Evolutionary conservation across 2,329 filamentous ascomycete genomes (phyloP).

Genomic region (Neurospora crassa): DNA sequence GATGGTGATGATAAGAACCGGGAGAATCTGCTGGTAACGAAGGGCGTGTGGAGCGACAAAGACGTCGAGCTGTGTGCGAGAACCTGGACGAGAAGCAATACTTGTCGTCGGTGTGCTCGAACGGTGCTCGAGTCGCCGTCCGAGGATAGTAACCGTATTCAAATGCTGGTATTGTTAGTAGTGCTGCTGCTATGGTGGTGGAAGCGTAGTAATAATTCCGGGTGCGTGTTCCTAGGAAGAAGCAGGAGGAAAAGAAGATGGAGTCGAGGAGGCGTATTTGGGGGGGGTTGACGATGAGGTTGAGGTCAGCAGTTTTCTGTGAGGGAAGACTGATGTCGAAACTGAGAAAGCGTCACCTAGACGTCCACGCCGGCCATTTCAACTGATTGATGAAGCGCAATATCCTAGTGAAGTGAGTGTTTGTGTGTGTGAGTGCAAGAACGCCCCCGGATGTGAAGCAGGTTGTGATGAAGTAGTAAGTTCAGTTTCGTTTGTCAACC

Average conservation of each 20-base stretch:
- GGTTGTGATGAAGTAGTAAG: background rate
- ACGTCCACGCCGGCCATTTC: background rate
- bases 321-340: background rate
- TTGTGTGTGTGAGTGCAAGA: background rate
- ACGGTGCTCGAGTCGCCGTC: slow-evolving; percentile 3
- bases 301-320: background rate
- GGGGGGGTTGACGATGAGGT: background rate
- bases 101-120: background rate
- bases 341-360: background rate
- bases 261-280: background rate
- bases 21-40: background rate
- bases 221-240: slow-evolving; percentile 5
- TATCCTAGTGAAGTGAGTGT: background rate
- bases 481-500: background rate
- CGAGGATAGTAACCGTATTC: slow-evolving; percentile 5
- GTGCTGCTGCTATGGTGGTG: slow-evolving; percentile 1
- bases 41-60: background rate
- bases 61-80: background rate
- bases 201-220: slow-evolving; percentile 8
- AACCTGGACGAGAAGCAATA: background rate
- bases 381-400: background rate
- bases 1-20: background rate
- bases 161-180: slow-evolving; percentile 3
- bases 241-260: background rate
- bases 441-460: background rate